Percentiles rank a stretch among this genome's conserved stretches.
Conservation (phyloP, 208 protist genomes). For the Trypanosoma avium region DNA sequence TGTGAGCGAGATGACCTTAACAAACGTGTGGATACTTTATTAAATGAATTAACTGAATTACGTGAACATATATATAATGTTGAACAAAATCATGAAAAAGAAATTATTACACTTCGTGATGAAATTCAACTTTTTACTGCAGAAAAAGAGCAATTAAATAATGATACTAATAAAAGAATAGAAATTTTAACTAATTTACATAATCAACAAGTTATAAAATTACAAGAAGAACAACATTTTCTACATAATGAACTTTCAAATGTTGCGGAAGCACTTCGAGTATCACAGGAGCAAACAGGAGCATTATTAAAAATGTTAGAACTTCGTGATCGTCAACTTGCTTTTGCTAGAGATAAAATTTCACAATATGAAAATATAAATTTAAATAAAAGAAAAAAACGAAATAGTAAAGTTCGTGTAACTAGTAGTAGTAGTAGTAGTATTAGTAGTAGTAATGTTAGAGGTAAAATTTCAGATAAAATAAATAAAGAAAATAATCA, state of each 20-base stretch:
- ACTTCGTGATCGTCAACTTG: conserved; percentile 3
- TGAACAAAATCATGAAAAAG: background rate
- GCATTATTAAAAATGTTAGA: background rate
- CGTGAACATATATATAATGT: no score
- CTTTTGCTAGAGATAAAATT: background rate
- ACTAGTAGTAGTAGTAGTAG: no score
- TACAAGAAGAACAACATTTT: background rate
- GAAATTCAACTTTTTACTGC: background rate
- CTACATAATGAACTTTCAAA: background rate
- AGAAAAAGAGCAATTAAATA: background rate
- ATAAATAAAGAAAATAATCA: no score
- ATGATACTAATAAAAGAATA: background rate
- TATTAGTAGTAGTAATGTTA: no score
- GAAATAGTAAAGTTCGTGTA: no score
- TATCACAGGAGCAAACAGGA: conserved; percentile 6
- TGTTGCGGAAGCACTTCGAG: background rate
- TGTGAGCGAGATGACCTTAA: no score
- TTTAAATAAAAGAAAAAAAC: no score
- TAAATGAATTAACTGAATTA: no score
- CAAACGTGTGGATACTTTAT: no score
- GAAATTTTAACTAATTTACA: background rate
- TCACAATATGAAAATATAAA: no score
- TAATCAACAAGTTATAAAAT: background rate
- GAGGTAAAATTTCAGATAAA: no score
- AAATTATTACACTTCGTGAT: background rate